Evolutionary conservation across 208 protist genomes (phyloP).

Genomic region (Acanthamoeba divionensis): DNA sequence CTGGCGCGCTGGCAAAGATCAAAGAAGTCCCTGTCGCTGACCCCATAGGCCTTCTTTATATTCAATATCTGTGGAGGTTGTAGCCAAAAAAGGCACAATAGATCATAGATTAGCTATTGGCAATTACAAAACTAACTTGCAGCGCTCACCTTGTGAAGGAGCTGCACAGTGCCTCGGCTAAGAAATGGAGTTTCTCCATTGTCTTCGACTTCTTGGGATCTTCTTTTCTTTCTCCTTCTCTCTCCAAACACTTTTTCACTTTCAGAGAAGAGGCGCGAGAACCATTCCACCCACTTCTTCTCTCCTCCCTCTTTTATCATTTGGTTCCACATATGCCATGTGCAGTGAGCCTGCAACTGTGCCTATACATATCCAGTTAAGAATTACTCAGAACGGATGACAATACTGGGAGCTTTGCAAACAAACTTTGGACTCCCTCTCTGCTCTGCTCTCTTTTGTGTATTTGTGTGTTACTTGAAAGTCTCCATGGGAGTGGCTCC

Average conservation of each 20-base stretch:
- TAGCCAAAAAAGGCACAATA: too few species aligned
- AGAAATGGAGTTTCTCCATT: not conserved
- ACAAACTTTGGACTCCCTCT: too few species aligned
- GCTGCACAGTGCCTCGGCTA: slow-evolving; percentile 4
- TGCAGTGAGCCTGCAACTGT: not conserved
- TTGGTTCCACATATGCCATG: slow-evolving; percentile 6
- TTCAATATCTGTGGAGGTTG: not conserved
- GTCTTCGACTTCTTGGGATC: not conserved
- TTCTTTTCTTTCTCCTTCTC: not conserved
- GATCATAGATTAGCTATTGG: not conserved
- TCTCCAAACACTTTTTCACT: not conserved
- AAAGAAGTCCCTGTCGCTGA: slow-evolving; percentile 3
- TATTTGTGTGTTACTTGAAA: too few species aligned
- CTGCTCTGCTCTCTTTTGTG: too few species aligned
- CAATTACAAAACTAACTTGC: not conserved
- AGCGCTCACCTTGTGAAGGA: slow-evolving; percentile 15
- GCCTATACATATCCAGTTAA: not conserved
- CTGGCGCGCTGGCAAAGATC: not conserved
- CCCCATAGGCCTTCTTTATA: slow-evolving; percentile 14
- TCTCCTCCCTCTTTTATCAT: not conserved
- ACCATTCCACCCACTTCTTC: slow-evolving; percentile 28
- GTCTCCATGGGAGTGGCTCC: not conserved
- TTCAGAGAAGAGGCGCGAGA: slow-evolving; percentile 8
- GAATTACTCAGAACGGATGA: too few species aligned
- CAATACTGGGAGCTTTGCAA: too few species aligned